A percentile compares a stretch with the other conserved stretches of the same genome.
Conservation (phyloP, 2,329 filamentous ascomycete species). For the Fusarium sp. region DNA sequence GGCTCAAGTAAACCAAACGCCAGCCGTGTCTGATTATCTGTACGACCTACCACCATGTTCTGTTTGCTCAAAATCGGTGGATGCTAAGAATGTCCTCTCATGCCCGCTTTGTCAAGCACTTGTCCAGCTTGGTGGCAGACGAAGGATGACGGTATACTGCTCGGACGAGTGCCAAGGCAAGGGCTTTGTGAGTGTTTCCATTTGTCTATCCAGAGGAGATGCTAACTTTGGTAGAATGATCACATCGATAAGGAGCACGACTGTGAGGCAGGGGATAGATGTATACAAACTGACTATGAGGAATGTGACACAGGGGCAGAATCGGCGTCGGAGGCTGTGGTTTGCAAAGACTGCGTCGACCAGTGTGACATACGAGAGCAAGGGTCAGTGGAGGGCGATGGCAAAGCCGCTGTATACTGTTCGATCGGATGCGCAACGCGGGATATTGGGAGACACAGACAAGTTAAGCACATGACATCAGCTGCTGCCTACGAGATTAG, state of each 20-base stretch:
- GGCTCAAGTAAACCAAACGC: constrained; percentile 46
- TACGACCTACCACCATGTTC: constrained; percentile 55
- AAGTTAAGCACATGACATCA: constrained; percentile 45
- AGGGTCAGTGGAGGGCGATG: background rate
- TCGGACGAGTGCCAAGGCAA: constrained; percentile 55
- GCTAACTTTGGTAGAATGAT: constrained; percentile 51
- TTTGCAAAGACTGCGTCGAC: constrained; percentile 57
- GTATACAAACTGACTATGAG: constrained; percentile 54
- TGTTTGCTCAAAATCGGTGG: constrained; percentile 52
- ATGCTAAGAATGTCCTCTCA: constrained; percentile 52
- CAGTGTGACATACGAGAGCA: constrained; percentile 28
- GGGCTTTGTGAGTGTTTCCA: constrained; percentile 53
- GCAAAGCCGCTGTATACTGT: constrained; percentile 53
- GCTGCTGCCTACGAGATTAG: constrained; percentile 34
- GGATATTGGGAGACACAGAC: constrained; percentile 56
- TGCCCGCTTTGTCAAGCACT: constrained; percentile 61
- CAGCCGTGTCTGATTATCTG: constrained; percentile 47
- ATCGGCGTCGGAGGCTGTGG: constrained; percentile 46
- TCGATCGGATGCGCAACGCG: constrained; percentile 55
- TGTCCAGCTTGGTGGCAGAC: constrained; percentile 50
- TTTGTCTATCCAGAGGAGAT: background rate
- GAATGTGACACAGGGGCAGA: constrained; percentile 54
- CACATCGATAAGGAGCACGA: constrained; percentile 55
- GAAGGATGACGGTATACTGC: constrained; percentile 57
- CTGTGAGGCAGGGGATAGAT: constrained; percentile 56